Conservation (phyloP, 805 yeast species). For the Barnettozyma vustinii region DNA sequence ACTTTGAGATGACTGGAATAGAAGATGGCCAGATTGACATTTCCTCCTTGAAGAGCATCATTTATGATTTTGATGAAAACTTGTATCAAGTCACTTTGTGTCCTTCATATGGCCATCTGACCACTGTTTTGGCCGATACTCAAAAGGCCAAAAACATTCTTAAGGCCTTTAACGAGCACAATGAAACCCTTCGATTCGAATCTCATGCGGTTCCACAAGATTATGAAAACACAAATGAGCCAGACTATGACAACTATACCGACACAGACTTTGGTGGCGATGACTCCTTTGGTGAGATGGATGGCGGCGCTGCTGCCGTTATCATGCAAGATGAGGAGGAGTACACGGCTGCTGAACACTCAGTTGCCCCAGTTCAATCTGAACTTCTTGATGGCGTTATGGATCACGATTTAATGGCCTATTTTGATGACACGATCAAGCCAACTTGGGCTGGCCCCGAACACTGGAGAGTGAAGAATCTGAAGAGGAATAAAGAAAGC, state of each 20-base stretch:
- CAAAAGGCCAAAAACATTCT: conserved; percentile 44
- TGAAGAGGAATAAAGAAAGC: conserved; percentile 35
- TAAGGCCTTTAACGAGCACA: conserved; percentile 34
- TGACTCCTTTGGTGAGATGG: conserved; percentile 18
- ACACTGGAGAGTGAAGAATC: conserved; percentile 77
- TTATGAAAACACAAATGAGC: conserved; percentile 20
- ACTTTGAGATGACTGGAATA: conserved; percentile 15
- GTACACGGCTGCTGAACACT: conserved; percentile 10
- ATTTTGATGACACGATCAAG: conserved; percentile 69
- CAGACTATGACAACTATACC: conserved; percentile 17
- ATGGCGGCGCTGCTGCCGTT: conserved; percentile 20
- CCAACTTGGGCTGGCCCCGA: conserved; percentile 87
- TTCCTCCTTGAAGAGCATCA: conserved; percentile 18
- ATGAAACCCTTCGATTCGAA: conserved; percentile 3
- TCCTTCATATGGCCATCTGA: conserved; percentile 63
- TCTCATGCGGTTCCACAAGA: conserved; percentile 5
- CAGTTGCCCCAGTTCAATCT: conserved; percentile 17
- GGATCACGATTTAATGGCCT: conserved; percentile 67
- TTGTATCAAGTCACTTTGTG: conserved; percentile 43
- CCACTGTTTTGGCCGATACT: conserved; percentile 51
- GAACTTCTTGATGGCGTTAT: conserved; percentile 30
- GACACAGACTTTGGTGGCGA: conserved; percentile 20
- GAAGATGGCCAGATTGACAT: conserved; percentile 29
- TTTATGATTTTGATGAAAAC: conserved; percentile 26
- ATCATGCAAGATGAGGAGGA: conserved; percentile 18